phyloP scores from a whole-genome alignment of 306 rosid genomes.

The Gynostemma pentaphyllum region DNA sequence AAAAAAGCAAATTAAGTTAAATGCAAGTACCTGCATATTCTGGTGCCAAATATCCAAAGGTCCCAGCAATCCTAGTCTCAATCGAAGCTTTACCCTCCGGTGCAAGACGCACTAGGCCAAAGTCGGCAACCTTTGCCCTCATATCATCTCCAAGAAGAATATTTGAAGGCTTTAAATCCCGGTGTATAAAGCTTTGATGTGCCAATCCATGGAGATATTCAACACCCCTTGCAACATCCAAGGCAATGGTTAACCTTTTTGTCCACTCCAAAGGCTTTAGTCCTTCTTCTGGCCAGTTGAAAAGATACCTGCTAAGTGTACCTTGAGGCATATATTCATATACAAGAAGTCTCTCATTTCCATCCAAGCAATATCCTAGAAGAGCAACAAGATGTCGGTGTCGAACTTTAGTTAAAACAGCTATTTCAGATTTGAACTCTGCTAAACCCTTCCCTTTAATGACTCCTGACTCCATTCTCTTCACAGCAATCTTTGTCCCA shows the following conservation, averaged over 20 bases:
- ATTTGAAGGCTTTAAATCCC: slow-evolving; percentile 88
- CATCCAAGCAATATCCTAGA: slow-evolving; percentile 88
- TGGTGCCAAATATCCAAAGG: slow-evolving; percentile 89
- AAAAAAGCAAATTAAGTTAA: background rate
- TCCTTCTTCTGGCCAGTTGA: slow-evolving; percentile 83
- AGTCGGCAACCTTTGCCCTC: slow-evolving; percentile 93
- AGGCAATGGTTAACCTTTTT: slow-evolving; percentile 57
- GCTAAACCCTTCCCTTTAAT: slow-evolving; percentile 61
- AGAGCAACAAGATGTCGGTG: slow-evolving; percentile 87
- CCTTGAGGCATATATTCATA: slow-evolving; percentile 95
- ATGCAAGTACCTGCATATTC: slow-evolving; percentile 69
- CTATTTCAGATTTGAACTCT: slow-evolving; percentile 80
- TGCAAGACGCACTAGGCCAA: slow-evolving; percentile 85
- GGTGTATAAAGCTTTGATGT: slow-evolving; percentile 85
- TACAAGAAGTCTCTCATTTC: slow-evolving; percentile 79
- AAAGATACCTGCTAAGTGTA: slow-evolving; percentile 65
- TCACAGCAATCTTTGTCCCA: slow-evolving; percentile 78
- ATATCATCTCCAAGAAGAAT: slow-evolving; percentile 93
- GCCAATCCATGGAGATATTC: slow-evolving; percentile 93
- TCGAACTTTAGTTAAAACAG: slow-evolving; percentile 83
- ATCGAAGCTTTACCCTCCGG: slow-evolving; percentile 89
- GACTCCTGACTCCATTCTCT: slow-evolving; percentile 78
- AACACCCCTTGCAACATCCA: slow-evolving; percentile 87
- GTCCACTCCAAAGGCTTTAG: slow-evolving; percentile 65
- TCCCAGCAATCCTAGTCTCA: slow-evolving; percentile 86